Conservation (phyloP, 2,329 filamentous ascomycete genomes). For the Penicillium corylophilum region DNA sequence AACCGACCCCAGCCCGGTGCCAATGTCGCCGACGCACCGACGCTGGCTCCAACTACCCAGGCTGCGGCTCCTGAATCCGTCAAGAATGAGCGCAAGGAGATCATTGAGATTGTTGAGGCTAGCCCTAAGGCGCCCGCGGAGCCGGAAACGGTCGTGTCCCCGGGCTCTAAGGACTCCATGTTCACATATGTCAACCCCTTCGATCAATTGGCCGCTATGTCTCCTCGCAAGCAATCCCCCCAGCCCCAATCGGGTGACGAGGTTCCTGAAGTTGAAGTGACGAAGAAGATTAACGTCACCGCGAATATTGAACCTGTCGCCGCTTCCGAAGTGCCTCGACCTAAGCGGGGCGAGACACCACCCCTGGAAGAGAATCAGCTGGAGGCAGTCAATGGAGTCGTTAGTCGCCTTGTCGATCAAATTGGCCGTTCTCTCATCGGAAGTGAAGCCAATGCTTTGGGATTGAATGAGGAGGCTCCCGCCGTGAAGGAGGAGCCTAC, state of each 20-base stretch:
- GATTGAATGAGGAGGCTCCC: conserved; percentile 44
- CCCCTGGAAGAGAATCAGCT: conserved; percentile 41
- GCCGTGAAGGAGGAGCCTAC: conserved; percentile 37
- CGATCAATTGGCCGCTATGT: conserved; percentile 66
- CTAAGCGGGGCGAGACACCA: conserved; percentile 25
- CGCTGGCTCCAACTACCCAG: conserved; percentile 39
- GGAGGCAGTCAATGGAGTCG: conserved; percentile 70
- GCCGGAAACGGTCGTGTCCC: conserved; percentile 41
- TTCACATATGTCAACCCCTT: conserved; percentile 74
- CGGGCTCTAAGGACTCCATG: conserved; percentile 42
- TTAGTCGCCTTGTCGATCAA: conserved; percentile 63
- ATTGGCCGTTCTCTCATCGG: conserved; percentile 56
- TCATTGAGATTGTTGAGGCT: conserved; percentile 16
- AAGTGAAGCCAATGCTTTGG: conserved; percentile 43
- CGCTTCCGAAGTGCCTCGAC: conserved; percentile 11
- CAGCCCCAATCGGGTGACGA: conserved; percentile 44
- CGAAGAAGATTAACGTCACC: conserved; percentile 23
- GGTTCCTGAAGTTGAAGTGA: conserved; percentile 39
- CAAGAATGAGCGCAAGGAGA: conserved; percentile 14
- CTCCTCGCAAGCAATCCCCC: conserved; percentile 60
- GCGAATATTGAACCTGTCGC: conserved; percentile 19
- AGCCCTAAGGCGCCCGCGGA: conserved; percentile 23
- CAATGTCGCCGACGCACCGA: conserved; percentile 35
- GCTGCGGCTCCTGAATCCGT: conserved; percentile 27
- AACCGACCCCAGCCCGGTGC: conserved; percentile 62